Conservation (phyloP, 2,329 filamentous ascomycete species). For the Aspergillus calidoustus region DNA sequence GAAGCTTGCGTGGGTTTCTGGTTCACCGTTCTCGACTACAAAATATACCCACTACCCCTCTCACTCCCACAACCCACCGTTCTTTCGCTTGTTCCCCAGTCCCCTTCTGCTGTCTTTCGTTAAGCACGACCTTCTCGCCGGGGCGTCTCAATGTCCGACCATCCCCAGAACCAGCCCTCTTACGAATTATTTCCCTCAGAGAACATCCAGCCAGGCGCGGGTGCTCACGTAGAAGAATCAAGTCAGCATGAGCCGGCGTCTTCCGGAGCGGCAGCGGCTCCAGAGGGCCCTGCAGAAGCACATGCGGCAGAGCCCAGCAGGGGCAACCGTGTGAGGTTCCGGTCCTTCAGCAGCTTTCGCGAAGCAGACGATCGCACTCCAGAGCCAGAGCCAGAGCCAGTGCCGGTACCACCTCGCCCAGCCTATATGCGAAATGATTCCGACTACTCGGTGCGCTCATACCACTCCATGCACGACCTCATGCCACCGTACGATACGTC, state of each 20-base stretch:
- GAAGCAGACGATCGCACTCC: slow-evolving; percentile 14
- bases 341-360: slow-evolving; percentile 23
- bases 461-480: slow-evolving; percentile 18
- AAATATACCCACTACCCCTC: not conserved
- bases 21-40: not conserved
- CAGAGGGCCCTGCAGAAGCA: not conserved
- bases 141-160: not conserved
- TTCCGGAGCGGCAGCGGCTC: not conserved
- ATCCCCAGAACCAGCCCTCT: not conserved
- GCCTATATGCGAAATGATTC: slow-evolving; percentile 21
- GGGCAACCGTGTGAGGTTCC: slow-evolving; percentile 27
- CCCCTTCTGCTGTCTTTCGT: not conserved
- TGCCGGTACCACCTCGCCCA: not conserved
- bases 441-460: slow-evolving; percentile 24
- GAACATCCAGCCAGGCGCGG: not conserved
- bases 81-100: not conserved
- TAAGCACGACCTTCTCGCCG: not conserved
- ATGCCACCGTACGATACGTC: slow-evolving; percentile 15
- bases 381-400: not conserved
- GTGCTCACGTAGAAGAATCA: not conserved
- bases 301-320: slow-evolving; percentile 7
- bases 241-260: not conserved
- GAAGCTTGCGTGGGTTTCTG: not conserved
- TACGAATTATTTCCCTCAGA: not conserved
- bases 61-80: not conserved